Evolutionary conservation across 805 yeast species (phyloP).

Genomic region (Teunomyces stri): DNA sequence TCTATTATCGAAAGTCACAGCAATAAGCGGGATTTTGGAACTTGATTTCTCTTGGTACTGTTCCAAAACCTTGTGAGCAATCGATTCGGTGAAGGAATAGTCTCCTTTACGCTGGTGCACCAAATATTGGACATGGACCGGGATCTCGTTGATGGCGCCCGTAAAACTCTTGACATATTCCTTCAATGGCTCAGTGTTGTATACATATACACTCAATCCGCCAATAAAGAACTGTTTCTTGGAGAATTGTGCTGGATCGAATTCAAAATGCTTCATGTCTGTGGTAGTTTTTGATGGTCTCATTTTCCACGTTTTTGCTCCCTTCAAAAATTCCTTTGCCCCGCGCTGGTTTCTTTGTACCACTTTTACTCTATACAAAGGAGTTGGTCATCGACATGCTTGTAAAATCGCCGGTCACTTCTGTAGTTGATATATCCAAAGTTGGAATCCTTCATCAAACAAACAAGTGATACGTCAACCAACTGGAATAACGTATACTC

Average conservation of each 20-base stretch:
- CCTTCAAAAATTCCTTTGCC: not conserved
- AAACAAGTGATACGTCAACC: not conserved
- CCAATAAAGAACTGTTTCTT: conserved; percentile 30
- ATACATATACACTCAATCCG: conserved; percentile 45
- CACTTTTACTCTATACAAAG: not conserved
- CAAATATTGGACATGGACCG: conserved; percentile 41
- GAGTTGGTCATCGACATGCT: not conserved
- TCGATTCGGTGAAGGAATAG: conserved; percentile 34
- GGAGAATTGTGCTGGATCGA: conserved; percentile 12
- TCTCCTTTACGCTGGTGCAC: conserved; percentile 47
- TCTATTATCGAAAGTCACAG: conserved; percentile 51
- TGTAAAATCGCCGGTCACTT: not conserved
- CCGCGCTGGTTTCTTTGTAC: not conserved
- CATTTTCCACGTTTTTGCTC: not conserved
- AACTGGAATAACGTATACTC: not conserved
- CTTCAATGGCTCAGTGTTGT: conserved; percentile 35
- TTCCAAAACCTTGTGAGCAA: conserved; percentile 38
- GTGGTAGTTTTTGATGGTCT: not conserved
- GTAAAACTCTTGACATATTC: conserved; percentile 22
- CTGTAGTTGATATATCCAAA: conserved; percentile 1
- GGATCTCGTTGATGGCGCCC: conserved; percentile 17
- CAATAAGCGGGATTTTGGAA: conserved; percentile 34
- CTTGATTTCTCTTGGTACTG: conserved; percentile 19
- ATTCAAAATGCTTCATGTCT: conserved; percentile 16
- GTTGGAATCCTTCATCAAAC: not conserved